These are phyloP conservation scores for Onygena corvina DNA, from an alignment of 2,329 filamentous ascomycete genomes.

Conservation along the genomic window DNA sequence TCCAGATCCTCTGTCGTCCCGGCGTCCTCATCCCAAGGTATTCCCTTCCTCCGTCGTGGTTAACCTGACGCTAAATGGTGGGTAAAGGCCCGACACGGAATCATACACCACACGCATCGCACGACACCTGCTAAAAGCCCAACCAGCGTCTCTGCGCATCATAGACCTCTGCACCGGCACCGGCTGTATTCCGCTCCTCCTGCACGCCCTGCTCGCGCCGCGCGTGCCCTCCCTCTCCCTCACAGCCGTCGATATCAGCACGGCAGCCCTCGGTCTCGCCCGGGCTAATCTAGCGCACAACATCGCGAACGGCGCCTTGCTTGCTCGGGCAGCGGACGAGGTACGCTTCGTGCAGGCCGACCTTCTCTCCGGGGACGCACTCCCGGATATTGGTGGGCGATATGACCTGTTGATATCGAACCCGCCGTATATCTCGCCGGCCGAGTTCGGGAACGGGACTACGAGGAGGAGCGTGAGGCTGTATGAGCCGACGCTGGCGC, in stretches of 20 bases:
- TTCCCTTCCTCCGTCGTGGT: neutral
- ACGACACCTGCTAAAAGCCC: conserved; percentile 27
- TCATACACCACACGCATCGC: conserved; percentile 51
- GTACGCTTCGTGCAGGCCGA: conserved; percentile 40
- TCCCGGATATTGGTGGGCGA: too few species aligned
- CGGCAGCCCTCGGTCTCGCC: conserved; percentile 53
- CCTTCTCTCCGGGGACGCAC: neutral
- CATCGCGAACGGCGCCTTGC: conserved; percentile 21
- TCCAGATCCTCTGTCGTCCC: conserved; percentile 63
- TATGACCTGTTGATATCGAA: conserved; percentile 65
- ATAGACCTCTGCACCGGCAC: conserved; percentile 84
- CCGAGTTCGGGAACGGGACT: conserved; percentile 45
- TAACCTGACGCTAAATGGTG: neutral
- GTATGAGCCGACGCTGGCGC: conserved; percentile 67
- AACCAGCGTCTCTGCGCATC: conserved; percentile 42
- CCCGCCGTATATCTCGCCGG: conserved; percentile 73
- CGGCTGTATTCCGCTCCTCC: conserved; percentile 73
- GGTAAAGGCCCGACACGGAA: conserved; percentile 53
- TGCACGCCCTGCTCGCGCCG: conserved; percentile 49
- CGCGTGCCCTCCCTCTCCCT: conserved; percentile 38
- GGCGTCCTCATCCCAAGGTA: conserved; percentile 76
- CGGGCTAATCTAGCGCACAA: conserved; percentile 50
- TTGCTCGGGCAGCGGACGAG: conserved; percentile 21
- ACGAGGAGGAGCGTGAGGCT: conserved; percentile 64
- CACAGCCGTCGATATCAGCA: conserved; percentile 63